These are phyloP conservation scores for Fraxinus dipetala DNA, from an alignment of 305 asterid genomes.

Conservation along the genomic window DNA sequence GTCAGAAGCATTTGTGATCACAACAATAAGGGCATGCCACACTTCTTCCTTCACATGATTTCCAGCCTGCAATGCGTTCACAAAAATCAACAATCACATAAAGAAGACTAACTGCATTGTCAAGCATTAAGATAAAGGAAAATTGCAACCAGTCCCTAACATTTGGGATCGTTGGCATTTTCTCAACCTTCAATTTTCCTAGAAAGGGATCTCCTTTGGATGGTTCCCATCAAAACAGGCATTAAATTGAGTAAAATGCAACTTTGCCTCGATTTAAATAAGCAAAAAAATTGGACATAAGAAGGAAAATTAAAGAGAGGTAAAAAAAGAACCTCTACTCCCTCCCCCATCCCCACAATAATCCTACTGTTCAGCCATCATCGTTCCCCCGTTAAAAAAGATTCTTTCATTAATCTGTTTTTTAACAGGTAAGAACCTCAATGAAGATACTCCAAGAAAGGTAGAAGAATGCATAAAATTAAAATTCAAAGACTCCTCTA, in stretches of 20 bases:
- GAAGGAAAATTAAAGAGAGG: not conserved
- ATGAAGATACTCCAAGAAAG: not conserved
- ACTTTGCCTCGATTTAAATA: not conserved
- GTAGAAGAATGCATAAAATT: not conserved
- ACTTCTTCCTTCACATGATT: conserved; percentile 89
- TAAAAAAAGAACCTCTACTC: not conserved
- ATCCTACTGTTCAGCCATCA: not conserved
- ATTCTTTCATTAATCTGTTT: not conserved
- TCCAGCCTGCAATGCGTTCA: conserved; percentile 71
- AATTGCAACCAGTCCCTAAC: not conserved
- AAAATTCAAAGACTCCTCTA: not conserved
- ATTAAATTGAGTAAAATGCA: not conserved
- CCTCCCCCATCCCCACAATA: not conserved
- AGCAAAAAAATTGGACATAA: not conserved
- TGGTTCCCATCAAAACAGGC: not conserved
- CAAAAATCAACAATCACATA: conserved; percentile 18
- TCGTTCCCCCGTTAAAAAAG: not conserved
- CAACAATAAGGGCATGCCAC: conserved; percentile 94
- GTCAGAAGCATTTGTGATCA: conserved; percentile 80
- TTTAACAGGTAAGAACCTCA: not conserved
- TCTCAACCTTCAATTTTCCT: not conserved
- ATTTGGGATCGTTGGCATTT: not conserved
- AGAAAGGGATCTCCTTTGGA: not conserved
- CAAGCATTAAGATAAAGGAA: not conserved
- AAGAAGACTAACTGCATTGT: not conserved